Conservation (phyloP, 192 early-diverging fungal genomes). For the Entomortierella parvispora region DNA sequence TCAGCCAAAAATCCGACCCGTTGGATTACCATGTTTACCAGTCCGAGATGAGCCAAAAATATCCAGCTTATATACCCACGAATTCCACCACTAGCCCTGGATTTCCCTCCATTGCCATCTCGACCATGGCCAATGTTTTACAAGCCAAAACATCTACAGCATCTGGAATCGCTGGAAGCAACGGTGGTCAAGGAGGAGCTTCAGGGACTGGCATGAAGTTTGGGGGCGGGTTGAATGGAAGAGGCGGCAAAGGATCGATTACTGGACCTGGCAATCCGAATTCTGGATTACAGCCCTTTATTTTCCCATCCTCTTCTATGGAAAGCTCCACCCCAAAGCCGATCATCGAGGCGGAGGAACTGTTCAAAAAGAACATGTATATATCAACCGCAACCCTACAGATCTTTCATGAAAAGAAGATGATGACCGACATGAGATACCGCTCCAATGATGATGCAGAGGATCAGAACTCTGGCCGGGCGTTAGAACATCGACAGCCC, state of each 20-base stretch:
- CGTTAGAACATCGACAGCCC: conserved; percentile 41
- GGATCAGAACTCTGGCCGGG: conserved; percentile 37
- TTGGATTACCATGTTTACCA: conserved; percentile 70
- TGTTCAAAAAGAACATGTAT: conserved; percentile 62
- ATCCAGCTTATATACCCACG: conserved; percentile 67
- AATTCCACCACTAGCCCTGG: conserved; percentile 9
- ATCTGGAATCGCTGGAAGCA: not conserved
- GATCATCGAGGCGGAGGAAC: conserved; percentile 59
- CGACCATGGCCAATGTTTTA: conserved; percentile 22
- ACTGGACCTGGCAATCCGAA: conserved; percentile 22
- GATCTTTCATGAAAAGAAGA: conserved; percentile 57
- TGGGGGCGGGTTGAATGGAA: conserved; percentile 14
- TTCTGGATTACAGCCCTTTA: conserved; percentile 47
- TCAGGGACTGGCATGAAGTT: not conserved
- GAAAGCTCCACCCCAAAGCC: conserved; percentile 56
- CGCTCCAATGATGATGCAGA: conserved; percentile 25
- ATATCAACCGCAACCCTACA: conserved; percentile 57
- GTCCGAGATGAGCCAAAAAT: conserved; percentile 64
- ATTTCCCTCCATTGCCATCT: conserved; percentile 21
- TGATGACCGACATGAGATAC: conserved; percentile 48
- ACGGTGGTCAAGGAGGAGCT: conserved; percentile 5
- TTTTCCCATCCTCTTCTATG: conserved; percentile 59
- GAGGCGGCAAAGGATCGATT: conserved; percentile 15
- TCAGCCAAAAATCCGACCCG: conserved; percentile 67
- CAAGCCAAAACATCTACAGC: conserved; percentile 23